Evolutionary conservation across 2,329 filamentous ascomycete species (phyloP).

Genomic region (Mycosphaerella sp.): DNA sequence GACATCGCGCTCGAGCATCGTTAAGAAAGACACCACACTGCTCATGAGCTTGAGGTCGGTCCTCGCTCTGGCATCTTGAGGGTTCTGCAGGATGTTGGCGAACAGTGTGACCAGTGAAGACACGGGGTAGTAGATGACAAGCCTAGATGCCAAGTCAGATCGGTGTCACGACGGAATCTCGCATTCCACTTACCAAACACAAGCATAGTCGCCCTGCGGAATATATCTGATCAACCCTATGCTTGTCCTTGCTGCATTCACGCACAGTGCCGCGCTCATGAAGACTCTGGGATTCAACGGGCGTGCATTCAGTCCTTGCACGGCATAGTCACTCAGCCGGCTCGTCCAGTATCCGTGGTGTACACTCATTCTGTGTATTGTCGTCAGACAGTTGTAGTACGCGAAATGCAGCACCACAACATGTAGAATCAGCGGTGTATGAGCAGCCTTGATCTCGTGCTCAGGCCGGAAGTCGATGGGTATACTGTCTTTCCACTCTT

Average conservation of each 20-base stretch:
- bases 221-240: conserved; percentile 95
- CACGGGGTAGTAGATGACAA: conserved; percentile 94
- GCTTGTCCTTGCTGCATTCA: conserved; percentile 83
- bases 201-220: conserved; percentile 87
- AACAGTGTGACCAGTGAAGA: conserved; percentile 92
- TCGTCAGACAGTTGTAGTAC: conserved; percentile 97
- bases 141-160: conserved; percentile 45
- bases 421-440: conserved; percentile 89
- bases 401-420: conserved; percentile 92
- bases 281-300: conserved; percentile 92
- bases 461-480: conserved; percentile 96
- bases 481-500: conserved; percentile 95
- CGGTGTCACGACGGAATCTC: background rate
- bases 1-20: conserved; percentile 72
- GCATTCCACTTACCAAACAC: conserved; percentile 68
- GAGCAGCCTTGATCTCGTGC: conserved; percentile 86
- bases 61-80: conserved; percentile 77
- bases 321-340: conserved; percentile 86
- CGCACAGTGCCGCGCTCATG: conserved; percentile 85
- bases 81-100: conserved; percentile 93
- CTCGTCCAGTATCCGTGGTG: conserved; percentile 99
- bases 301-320: conserved; percentile 84
- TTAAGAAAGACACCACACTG: conserved; percentile 84
- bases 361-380: conserved; percentile 96
- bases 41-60: conserved; percentile 90